Evolutionary conservation across 2,329 filamentous ascomycete genomes (phyloP).

Genomic region (Myriangium duriaei): DNA sequence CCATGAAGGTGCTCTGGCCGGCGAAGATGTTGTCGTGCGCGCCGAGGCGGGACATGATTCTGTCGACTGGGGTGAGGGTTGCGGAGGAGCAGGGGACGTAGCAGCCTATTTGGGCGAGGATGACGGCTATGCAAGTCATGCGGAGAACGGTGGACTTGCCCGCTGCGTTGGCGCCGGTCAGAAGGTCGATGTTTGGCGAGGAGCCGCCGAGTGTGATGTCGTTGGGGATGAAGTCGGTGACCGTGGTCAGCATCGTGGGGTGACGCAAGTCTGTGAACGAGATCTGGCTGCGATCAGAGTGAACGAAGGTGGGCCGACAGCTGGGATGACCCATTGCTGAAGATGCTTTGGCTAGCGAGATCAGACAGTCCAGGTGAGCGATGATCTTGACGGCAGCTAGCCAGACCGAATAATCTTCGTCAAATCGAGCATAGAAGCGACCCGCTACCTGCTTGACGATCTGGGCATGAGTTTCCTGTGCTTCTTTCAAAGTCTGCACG

Average conservation of each 20-base stretch:
- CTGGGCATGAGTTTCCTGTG: slow-evolving; percentile 85
- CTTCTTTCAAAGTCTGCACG: slow-evolving; percentile 81
- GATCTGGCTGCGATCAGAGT: slow-evolving; percentile 59
- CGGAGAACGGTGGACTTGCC: slow-evolving; percentile 93
- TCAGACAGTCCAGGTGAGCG: slow-evolving; percentile 85
- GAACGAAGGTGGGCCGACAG: slow-evolving; percentile 78
- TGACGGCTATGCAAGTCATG: slow-evolving; percentile 95
- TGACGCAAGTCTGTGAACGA: slow-evolving; percentile 88
- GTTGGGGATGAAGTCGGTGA: slow-evolving; percentile 93
- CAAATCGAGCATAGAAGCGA: slow-evolving; percentile 78
- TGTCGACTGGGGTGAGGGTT: slow-evolving; percentile 77
- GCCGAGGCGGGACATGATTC: slow-evolving; percentile 95
- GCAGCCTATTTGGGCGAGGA: slow-evolving; percentile 94
- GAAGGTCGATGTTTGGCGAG: slow-evolving; percentile 69
- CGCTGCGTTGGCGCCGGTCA: slow-evolving; percentile 93
- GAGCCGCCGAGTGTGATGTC: slow-evolving; percentile 77
- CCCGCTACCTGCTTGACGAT: slow-evolving; percentile 75
- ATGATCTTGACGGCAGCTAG: slow-evolving; percentile 80
- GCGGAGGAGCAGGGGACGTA: slow-evolving; percentile 77
- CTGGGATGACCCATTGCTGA: slow-evolving; percentile 70
- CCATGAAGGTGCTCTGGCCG: slow-evolving; percentile 94
- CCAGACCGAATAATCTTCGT: slow-evolving; percentile 76
- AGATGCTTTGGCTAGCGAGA: slow-evolving; percentile 84
- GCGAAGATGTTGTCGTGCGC: slow-evolving; percentile 99
- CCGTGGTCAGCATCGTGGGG: slow-evolving; percentile 81